Conservation (phyloP, 2,329 filamentous ascomycete species). For the Aspergillus novoparasiticus region DNA sequence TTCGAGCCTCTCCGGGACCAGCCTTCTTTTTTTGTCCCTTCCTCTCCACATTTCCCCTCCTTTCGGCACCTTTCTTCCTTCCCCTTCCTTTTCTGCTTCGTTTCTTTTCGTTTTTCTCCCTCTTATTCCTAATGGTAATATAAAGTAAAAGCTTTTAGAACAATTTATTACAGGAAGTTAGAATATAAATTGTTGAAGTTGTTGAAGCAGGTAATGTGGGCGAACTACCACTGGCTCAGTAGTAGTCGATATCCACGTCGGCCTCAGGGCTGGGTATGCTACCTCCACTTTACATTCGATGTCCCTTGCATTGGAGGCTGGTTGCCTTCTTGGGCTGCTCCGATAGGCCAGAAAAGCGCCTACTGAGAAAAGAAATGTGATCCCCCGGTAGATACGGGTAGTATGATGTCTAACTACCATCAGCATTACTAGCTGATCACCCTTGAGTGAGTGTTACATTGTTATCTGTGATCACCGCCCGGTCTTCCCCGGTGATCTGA, state of each 20-base stretch:
- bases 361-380: not conserved
- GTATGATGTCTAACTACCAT: not conserved
- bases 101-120: too few relatives aligned
- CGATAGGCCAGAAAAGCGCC: not conserved
- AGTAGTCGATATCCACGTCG: not conserved
- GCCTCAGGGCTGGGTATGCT: not conserved
- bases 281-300: not conserved
- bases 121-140: too few relatives aligned
- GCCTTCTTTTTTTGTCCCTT: not conserved
- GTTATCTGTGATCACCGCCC: not conserved
- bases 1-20: slow-evolving; percentile 3
- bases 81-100: too few relatives aligned
- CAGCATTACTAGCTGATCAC: not conserved
- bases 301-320: not conserved
- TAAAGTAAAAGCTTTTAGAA: too few relatives aligned
- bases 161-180: too few relatives aligned
- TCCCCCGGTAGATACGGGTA: not conserved
- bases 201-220: too few relatives aligned
- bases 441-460: not conserved
- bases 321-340: not conserved
- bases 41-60: too few relatives aligned
- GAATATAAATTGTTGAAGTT: too few relatives aligned
- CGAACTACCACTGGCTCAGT: too few relatives aligned
- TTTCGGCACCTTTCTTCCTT: too few relatives aligned
- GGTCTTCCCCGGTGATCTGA: not conserved